These are phyloP conservation scores for Fraxinus velutina DNA, from an alignment of 305 asterid species.

Conservation along the genomic window DNA sequence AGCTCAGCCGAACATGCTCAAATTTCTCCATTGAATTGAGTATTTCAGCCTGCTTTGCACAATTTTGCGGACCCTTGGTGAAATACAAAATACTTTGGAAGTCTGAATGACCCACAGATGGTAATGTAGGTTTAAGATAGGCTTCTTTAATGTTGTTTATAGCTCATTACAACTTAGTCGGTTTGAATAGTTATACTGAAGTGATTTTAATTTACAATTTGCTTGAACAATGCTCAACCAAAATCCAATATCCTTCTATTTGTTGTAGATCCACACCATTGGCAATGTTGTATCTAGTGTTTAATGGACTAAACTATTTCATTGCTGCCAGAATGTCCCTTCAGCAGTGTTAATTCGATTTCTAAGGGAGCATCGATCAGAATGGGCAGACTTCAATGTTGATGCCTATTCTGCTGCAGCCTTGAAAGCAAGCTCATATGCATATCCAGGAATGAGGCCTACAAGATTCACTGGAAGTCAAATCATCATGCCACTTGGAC, in stretches of 20 bases:
- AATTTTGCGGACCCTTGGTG: neutral
- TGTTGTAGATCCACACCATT: neutral
- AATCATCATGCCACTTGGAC: constrained; percentile 87
- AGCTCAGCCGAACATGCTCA: neutral
- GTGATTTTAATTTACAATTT: neutral
- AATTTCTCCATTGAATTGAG: neutral
- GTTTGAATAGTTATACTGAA: neutral
- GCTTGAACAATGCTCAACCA: neutral
- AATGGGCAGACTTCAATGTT: constrained; percentile 90
- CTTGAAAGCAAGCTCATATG: constrained; percentile 56
- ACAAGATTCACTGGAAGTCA: constrained; percentile 88
- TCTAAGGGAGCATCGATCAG: constrained; percentile 89
- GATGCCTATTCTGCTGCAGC: constrained; percentile 82
- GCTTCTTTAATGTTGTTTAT: neutral
- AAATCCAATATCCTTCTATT: neutral
- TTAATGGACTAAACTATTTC: neutral
- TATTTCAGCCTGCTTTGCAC: neutral
- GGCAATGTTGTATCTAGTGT: neutral
- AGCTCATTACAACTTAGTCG: neutral
- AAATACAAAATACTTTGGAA: neutral
- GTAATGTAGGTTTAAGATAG: neutral
- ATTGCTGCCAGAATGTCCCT: constrained; percentile 64
- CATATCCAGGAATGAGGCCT: constrained; percentile 81
- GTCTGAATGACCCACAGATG: neutral
- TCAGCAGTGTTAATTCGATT: constrained; percentile 81